A percentile compares a stretch with the other conserved stretches of the same genome.
Evolutionary conservation across 768 basidiomycete species (phyloP).

Genomic region (Chlorophyllum brunneum): DNA sequence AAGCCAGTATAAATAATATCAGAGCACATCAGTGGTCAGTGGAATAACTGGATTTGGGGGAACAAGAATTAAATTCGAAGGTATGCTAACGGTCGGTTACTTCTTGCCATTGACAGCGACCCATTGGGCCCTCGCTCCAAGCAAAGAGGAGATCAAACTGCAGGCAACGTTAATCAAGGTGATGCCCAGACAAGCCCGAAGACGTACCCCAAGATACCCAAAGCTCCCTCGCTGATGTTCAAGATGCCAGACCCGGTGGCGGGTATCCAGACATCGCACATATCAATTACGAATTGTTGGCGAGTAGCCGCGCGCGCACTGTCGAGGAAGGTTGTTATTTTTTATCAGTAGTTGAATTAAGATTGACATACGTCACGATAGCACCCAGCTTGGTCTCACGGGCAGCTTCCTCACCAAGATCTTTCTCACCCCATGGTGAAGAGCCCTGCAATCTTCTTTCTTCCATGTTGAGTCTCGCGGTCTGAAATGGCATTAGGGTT

Average conservation of each 20-base stretch:
- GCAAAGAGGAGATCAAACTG: conserved; percentile 67
- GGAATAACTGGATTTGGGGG: neutral
- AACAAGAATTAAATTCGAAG: neutral
- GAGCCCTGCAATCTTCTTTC: conserved; percentile 45
- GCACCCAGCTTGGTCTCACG: conserved; percentile 61
- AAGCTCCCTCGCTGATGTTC: conserved; percentile 75
- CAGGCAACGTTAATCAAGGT: neutral
- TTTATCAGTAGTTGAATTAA: neutral
- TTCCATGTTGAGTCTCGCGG: conserved; percentile 58
- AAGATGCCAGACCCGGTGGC: conserved; percentile 75
- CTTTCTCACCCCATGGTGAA: conserved; percentile 57
- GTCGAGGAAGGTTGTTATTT: conserved; percentile 9
- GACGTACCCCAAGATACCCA: conserved; percentile 81
- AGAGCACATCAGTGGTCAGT: neutral
- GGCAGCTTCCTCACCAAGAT: conserved; percentile 59
- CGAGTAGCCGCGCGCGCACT: conserved; percentile 65
- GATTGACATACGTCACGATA: conserved; percentile 44
- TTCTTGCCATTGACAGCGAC: conserved; percentile 43
- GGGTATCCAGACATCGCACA: conserved; percentile 87
- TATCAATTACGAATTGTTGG: conserved; percentile 81
- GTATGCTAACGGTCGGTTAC: conserved; percentile 15
- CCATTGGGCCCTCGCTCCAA: conserved; percentile 72
- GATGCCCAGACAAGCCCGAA: conserved; percentile 4
- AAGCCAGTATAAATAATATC: conserved; percentile 1
- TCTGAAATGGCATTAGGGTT: conserved; percentile 31